These are phyloP conservation scores for Pseudogymnoascus sp. DNA, from an alignment of 2,329 filamentous ascomycete species.

Conservation along the genomic window DNA sequence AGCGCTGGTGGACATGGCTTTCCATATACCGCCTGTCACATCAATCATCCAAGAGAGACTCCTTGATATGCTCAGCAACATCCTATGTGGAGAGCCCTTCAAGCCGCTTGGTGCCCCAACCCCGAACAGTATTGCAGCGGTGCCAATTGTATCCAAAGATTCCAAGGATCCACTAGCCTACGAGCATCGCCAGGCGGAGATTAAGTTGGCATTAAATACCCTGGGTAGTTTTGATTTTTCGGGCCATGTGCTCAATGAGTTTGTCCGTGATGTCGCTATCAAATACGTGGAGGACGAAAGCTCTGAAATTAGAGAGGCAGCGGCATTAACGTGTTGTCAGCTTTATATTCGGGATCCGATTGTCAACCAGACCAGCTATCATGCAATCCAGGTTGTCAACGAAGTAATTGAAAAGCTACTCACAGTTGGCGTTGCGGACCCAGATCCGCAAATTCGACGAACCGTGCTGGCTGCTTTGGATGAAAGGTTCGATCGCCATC, in stretches of 20 bases:
- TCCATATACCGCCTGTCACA: conserved; percentile 94
- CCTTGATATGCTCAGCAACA: conserved; percentile 88
- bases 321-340: conserved; percentile 94
- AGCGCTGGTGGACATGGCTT: conserved; percentile 95
- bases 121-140: conserved; percentile 67
- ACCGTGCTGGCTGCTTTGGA: conserved; percentile 87
- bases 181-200: conserved; percentile 74
- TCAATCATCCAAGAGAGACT: conserved; percentile 88
- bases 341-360: conserved; percentile 95
- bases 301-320: conserved; percentile 84
- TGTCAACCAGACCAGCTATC: conserved; percentile 93
- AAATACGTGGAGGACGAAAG: conserved; percentile 98
- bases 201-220: conserved; percentile 88
- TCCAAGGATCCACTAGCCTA: conserved; percentile 77
- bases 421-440: conserved; percentile 89
- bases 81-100: conserved; percentile 87
- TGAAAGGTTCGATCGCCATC: conserved; percentile 86
- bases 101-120: conserved; percentile 86
- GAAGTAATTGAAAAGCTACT: conserved; percentile 96
- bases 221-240: conserved; percentile 97
- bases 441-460: conserved; percentile 77
- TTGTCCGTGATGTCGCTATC: conserved; percentile 95
- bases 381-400: conserved; percentile 92
- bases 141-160: conserved; percentile 80
- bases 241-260: conserved; percentile 91